phyloP scores from a whole-genome alignment of 768 basidiomycete genomes.

The Macrolepiota albuminosa region DNA sequence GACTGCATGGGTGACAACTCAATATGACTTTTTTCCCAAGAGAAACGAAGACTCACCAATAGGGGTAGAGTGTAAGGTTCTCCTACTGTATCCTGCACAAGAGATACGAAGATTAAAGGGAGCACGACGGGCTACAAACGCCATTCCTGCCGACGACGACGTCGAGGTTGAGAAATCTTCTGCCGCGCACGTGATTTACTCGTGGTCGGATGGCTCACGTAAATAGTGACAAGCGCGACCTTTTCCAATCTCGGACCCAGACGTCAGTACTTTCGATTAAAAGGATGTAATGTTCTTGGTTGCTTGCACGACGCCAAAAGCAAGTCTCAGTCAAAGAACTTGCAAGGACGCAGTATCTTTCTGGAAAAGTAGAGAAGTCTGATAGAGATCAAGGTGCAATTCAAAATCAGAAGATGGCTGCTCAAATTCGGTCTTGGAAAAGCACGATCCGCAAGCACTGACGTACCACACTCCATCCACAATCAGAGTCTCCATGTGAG shows the following conservation, averaged over 20 bases:
- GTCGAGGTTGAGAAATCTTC: neutral
- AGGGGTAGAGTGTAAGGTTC: slow-evolving; percentile 8
- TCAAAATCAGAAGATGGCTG: neutral
- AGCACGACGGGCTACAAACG: slow-evolving; percentile 3
- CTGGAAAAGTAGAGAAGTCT: neutral
- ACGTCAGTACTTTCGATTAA: slow-evolving; percentile 2
- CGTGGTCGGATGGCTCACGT: neutral
- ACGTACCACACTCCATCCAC: neutral
- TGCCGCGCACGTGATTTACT: neutral
- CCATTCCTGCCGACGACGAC: slow-evolving; percentile 2
- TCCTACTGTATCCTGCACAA: neutral
- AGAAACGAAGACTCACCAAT: too few relatives aligned
- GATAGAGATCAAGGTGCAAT: neutral
- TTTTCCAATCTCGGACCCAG: neutral
- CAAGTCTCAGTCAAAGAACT: too few relatives aligned
- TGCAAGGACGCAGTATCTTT: neutral
- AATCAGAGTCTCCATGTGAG: neutral
- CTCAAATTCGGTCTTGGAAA: neutral
- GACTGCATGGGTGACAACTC: neutral
- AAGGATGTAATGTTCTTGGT: too few relatives aligned
- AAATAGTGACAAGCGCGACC: neutral
- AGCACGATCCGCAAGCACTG: neutral
- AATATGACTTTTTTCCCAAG: neutral
- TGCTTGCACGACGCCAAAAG: too few relatives aligned
- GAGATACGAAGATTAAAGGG: neutral